Evolutionary conservation across 257 asterid species (phyloP), one percentile per base, ranked within the genome.

Genomic region (Capsicum chinense): DNA sequence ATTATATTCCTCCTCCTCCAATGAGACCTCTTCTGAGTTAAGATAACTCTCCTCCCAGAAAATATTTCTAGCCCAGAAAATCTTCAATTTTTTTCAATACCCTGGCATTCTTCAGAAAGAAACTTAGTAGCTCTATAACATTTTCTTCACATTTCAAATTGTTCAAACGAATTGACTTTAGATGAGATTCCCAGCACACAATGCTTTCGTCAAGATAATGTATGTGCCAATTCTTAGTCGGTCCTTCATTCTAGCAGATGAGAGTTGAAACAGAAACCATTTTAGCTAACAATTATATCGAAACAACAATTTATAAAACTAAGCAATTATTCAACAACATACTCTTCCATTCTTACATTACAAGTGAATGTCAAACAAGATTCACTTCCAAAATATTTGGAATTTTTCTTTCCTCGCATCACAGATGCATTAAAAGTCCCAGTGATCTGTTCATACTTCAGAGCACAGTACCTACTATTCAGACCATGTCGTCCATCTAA

Each of bases 81-180:
- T 10, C 10, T 15, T 63, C 33, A 62, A 12, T 19, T 81, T 44
- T 67, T 62, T 62, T n/a, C 47, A 81, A 47, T 47, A 81, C 84
- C 9, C 2, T 48, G 47, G 74, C 78, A 81, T 81, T 48, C 71
- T 62, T 81, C 50, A 81, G 47, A 14, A 81, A 80, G n/a, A 81
- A 81, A 60, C 39, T 81, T 16, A 42, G 9, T 66, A 81, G 70
- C 21, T 81, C 56, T 19, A 59, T 44, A 74, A 60, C 76, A 10
- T 81, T 44, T 81, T 60, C 76, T 2, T n/a, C 47, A 5, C n/a
- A 19, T 10, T 35, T 58, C 57, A 81, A 81, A 39, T 4, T 5
- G n/a, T 0, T 59, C 66, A 59, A 17, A 59, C 11, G 33, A 44
- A 37, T 37, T 48, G 66, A 66, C 84, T 81, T 81, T 15, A 81